Base-by-base conservation (phyloP, 163 green algal species). In the Trebouxia gelatinosa region DNA sequence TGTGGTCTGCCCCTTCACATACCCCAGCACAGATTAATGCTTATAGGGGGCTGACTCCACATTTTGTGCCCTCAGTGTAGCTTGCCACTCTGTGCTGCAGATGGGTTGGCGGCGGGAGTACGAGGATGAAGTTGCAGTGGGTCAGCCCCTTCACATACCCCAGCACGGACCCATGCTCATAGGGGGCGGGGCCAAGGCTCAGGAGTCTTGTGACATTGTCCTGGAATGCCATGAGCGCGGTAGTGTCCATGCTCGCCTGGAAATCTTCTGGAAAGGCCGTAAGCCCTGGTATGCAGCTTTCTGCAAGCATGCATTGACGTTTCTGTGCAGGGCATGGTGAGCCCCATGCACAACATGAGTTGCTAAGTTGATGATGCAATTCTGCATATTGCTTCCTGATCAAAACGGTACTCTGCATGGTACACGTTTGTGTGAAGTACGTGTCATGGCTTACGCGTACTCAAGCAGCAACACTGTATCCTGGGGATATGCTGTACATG, bases 81-180 rank as follows among this genome's bases (percentile, higher is more conserved):
- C n/a, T n/a, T n/a, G n/a, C n/a, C n/a, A n/a, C n/a, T n/a, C n/a
- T n/a, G n/a, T n/a, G n/a, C n/a, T n/a, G n/a, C n/a, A n/a, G n/a
- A n/a, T n/a, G n/a, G n/a, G n/a, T n/a, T n/a, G n/a, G n/a, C n/a
- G n/a, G n/a, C n/a, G n/a, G n/a, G n/a, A n/a, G n/a, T n/a, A n/a
- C n/a, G n/a, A n/a, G n/a, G n/a, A n/a, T n/a, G n/a, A n/a, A n/a
- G n/a, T n/a, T n/a, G n/a, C n/a, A n/a, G n/a, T 51, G 3, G 23
- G 19, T 1, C 68, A 76, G 68, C 28, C 43, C 5, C 5, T 76
- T 11, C 68, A 76, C 11, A 9, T 76, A 21, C 68, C 68, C 40
- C 29, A 64, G 28, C 43, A 62, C 43, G 68, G 68, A 6, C 68
- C 68, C 43, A 28, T 59, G 13, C 16, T 76, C 19, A 5, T 76